These are phyloP conservation scores for Eremothecium sinecaudum DNA, from an alignment of 1,139 yeast species.

Conservation along the genomic window DNA sequence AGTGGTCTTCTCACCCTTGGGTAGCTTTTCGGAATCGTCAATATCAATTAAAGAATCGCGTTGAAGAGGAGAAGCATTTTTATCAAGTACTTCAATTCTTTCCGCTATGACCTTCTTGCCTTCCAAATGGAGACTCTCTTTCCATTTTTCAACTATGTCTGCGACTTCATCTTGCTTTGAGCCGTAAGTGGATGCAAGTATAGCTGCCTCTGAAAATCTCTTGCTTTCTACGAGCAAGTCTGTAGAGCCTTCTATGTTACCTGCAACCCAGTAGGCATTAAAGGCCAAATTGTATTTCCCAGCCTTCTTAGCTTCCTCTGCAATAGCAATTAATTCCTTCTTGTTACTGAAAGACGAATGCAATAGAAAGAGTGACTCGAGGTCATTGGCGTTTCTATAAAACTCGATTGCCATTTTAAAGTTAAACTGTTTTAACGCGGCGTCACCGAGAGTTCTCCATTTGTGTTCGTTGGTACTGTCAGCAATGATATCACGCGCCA, in stretches of 20 bases:
- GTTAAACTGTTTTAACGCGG: constrained; percentile 70
- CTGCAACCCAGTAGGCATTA: constrained; percentile 82
- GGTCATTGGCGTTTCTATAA: constrained; percentile 71
- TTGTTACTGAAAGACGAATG: constrained; percentile 74
- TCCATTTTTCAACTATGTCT: constrained; percentile 56
- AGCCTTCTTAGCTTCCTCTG: constrained; percentile 50
- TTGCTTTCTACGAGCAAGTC: constrained; percentile 60
- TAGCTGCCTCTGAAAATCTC: constrained; percentile 75
- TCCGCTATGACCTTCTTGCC: constrained; percentile 55
- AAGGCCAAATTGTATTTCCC: constrained; percentile 90
- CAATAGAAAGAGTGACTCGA: constrained; percentile 70
- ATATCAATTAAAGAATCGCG: constrained; percentile 21
- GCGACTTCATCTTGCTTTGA: constrained; percentile 38
- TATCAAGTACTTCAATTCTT: constrained; percentile 41
- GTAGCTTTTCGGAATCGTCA: too few species aligned
- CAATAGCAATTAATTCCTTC: constrained; percentile 50
- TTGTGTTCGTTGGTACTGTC: constrained; percentile 51
- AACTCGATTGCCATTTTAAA: constrained; percentile 72
- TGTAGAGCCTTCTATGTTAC: constrained; percentile 57
- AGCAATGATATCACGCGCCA: constrained; percentile 66
- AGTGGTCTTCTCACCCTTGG: too few species aligned
- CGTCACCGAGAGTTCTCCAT: constrained; percentile 91
- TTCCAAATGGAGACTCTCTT: constrained; percentile 39
- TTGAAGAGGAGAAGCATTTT: constrained; percentile 23
- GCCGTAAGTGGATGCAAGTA: constrained; percentile 70